Conservation (phyloP, 768 basidiomycete genomes). For the Botryobasidium botryosum region DNA sequence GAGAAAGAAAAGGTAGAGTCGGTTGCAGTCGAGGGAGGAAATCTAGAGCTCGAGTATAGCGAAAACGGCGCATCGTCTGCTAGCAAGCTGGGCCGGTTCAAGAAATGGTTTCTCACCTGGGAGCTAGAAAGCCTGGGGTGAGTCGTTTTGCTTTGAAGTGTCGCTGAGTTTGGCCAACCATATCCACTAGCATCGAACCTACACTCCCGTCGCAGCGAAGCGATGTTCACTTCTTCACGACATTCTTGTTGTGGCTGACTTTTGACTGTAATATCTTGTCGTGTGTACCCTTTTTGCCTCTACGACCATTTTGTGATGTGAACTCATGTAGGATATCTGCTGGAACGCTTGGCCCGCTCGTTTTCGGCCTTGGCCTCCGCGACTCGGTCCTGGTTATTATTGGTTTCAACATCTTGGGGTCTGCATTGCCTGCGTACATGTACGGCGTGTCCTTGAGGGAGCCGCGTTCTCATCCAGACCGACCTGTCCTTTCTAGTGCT, state of each 20-base stretch:
- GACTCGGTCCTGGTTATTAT: constrained; percentile 49
- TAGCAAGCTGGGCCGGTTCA: too few relatives aligned
- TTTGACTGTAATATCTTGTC: constrained; percentile 48
- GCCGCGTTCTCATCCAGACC: neutral
- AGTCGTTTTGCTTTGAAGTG: too few relatives aligned
- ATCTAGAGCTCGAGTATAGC: too few relatives aligned
- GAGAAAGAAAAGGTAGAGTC: too few relatives aligned
- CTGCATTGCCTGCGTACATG: constrained; percentile 1
- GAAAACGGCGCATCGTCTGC: too few relatives aligned
- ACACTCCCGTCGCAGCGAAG: constrained; percentile 31
- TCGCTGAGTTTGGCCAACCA: too few relatives aligned
- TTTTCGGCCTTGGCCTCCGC: constrained; percentile 41
- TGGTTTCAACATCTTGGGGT: constrained; percentile 29
- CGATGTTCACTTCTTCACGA: constrained; percentile 40
- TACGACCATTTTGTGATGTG: neutral
- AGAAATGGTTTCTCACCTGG: too few relatives aligned
- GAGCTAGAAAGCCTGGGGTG: too few relatives aligned
- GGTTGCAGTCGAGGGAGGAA: too few relatives aligned
- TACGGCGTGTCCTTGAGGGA: neutral
- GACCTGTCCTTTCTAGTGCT: constrained; percentile 21
- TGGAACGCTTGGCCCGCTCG: constrained; percentile 47
- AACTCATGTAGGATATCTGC: constrained; percentile 35
- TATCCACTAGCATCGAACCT: constrained; percentile 30
- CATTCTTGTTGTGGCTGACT: constrained; percentile 60
- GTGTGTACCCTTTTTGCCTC: constrained; percentile 18